These are phyloP conservation scores for Globisporangium paddicum DNA, from an alignment of 352 stramenopile species.

Conservation along the genomic window DNA sequence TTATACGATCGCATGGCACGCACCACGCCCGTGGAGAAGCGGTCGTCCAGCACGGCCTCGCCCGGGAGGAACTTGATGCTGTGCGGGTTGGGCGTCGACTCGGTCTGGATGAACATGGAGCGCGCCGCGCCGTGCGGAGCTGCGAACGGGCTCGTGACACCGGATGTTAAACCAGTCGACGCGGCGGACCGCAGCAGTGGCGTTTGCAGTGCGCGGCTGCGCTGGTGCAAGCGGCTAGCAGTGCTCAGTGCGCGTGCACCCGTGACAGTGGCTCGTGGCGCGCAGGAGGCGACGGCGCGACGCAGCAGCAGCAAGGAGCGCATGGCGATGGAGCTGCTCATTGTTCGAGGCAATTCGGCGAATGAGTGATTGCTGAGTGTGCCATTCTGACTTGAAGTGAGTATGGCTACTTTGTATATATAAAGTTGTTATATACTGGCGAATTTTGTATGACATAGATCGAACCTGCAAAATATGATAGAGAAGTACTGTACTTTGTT, in stretches of 20 bases:
- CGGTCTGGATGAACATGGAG: conserved; percentile 98
- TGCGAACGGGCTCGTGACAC: conserved; percentile 6
- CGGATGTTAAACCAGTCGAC: background rate
- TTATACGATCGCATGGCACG: background rate
- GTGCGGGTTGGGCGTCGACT: conserved; percentile 97
- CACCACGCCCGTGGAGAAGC: conserved; percentile 80
- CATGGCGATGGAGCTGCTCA: conserved; percentile 11
- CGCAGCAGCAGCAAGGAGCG: conserved; percentile 23
- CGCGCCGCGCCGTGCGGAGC: conserved; percentile 37
- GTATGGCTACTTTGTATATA: background rate
- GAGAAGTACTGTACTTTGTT: too few species aligned
- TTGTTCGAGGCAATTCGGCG: background rate
- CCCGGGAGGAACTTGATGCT: conserved; percentile 98
- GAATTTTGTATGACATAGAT: too few species aligned
- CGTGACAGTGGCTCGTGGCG: background rate
- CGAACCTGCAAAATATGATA: too few species aligned
- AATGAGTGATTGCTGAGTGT: background rate
- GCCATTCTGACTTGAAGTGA: background rate
- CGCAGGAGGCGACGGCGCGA: conserved; percentile 7
- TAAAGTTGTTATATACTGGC: too few species aligned
- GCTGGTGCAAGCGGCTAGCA: conserved; percentile 1
- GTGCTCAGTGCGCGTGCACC: conserved; percentile 4
- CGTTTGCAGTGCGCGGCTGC: background rate
- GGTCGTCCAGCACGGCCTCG: conserved; percentile 85
- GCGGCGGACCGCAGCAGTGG: background rate